A percentile compares a stretch with the other conserved stretches of the same genome.
These are phyloP conservation scores for Boletus subparvulus DNA, from an alignment of 768 basidiomycete species.

Conservation along the genomic window DNA sequence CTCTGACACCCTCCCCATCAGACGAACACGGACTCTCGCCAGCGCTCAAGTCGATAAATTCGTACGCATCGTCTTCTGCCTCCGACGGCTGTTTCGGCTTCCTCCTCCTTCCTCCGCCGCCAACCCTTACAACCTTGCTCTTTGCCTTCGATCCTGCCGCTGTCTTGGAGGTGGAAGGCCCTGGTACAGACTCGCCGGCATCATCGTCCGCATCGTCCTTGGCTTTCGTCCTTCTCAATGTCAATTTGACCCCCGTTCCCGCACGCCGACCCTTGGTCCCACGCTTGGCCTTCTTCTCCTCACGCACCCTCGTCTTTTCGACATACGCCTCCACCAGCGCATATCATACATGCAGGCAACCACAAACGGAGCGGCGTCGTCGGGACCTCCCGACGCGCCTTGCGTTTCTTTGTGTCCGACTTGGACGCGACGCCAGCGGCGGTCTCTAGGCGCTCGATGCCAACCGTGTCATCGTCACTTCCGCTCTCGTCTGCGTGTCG, in stretches of 20 bases:
- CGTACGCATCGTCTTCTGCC: conserved; percentile 29
- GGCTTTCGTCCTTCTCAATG: not conserved
- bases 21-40: conserved; percentile 23
- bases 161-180: conserved; percentile 6
- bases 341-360: conserved; percentile 81
- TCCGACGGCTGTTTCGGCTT: conserved; percentile 24
- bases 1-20: conserved; percentile 6
- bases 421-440: conserved; percentile 22
- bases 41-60: conserved; percentile 25
- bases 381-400: conserved; percentile 37
- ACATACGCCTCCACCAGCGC: conserved; percentile 62
- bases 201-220: not conserved
- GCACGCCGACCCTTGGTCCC: conserved; percentile 19
- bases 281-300: conserved; percentile 37
- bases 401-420: conserved; percentile 22
- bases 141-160: conserved; percentile 5
- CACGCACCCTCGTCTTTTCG: conserved; percentile 51
- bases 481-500: conserved; percentile 43
- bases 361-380: conserved; percentile 64
- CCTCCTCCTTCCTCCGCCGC: conserved; percentile 11
- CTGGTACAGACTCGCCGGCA: not conserved
- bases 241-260: not conserved
- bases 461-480: conserved; percentile 37
- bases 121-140: conserved; percentile 4
- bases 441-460: conserved; percentile 26